Percentiles rank a stretch among this genome's conserved stretches.
Conservation (phyloP, 768 basidiomycete species). For the Tricholoma hemisulphureum region DNA sequence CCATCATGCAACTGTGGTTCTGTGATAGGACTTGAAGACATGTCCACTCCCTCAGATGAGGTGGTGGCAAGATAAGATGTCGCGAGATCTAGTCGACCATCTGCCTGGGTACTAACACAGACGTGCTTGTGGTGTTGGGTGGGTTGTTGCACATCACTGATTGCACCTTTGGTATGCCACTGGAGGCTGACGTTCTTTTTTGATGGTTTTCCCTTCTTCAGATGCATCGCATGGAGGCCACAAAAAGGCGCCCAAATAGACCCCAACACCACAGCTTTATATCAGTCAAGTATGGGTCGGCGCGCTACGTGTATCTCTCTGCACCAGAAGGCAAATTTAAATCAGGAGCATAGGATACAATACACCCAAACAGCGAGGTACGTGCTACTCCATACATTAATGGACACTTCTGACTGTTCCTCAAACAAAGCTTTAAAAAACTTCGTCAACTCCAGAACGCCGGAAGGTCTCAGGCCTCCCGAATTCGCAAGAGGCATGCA, state of each 20-base stretch:
- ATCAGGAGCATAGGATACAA: not conserved
- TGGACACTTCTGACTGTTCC: not conserved
- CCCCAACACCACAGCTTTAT: not conserved
- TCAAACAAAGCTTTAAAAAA: not conserved
- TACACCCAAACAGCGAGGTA: not conserved
- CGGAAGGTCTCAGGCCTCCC: not conserved
- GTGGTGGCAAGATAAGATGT: too few relatives aligned
- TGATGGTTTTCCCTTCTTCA: not conserved
- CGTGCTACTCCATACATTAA: not conserved
- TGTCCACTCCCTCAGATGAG: too few relatives aligned
- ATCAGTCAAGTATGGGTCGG: not conserved
- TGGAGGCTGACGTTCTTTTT: not conserved
- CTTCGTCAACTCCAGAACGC: not conserved
- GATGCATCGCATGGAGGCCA: too few relatives aligned
- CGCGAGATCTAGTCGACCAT: too few relatives aligned
- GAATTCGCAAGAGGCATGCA: not conserved
- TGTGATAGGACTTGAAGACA: not conserved
- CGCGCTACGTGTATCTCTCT: not conserved
- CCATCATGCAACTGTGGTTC: not conserved
- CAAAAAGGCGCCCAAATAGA: not conserved
- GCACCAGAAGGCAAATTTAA: too few relatives aligned
- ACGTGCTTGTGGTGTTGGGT: too few relatives aligned
- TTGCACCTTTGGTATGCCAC: too few relatives aligned
- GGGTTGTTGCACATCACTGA: too few relatives aligned
- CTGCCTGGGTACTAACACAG: too few relatives aligned